Base-by-base conservation (phyloP, 768 basidiomycete genomes). In the Boletus insuetus region DNA sequence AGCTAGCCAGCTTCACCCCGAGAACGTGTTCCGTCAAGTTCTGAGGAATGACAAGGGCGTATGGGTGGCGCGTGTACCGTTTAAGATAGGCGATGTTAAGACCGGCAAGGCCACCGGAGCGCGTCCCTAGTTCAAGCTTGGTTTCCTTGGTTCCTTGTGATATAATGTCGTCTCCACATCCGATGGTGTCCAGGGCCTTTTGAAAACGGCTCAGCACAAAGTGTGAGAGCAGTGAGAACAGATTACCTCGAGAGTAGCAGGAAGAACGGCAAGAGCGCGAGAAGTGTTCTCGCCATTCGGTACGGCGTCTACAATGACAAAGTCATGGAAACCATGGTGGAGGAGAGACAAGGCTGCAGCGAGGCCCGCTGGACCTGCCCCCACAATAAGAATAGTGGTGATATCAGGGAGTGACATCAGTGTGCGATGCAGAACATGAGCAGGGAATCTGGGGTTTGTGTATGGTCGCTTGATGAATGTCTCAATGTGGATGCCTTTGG, bases 191-290 rank as follows among this genome's bases (percentile, higher is more conserved):
- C 6, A 84, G 66, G 0, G 76, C 74, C 81, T 46, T n/a, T 35
- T 24, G 11, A 12, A 19, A n/a, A 24, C 3, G 11, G n/a, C 11
- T 46, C 26, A 39, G 35, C 42, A 14, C 1, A 4, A 6, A 22
- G 4, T 51, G 26, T 24, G 10, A 29, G 14, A 4, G 3, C 9
- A 22, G 26, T 1, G 2, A 3, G 6, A 26, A 19, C 7, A 7
- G 3, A 24, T 9, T 44, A 80, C 81, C 73, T 83, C 82, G 19
- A 83, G 68, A 3, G 82, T 83, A 32, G 80, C 78, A n/a, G 82
- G 77, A 58, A 83, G 82, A 29, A 82, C 62, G 1, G 74, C 69
- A 6, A 78, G 58, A 0, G 82, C 80, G 10, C 82, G 77, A 13
- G 82, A 80, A 5, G 74, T 69, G 45, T 73, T 71, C 46, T 72